Evolutionary conservation across 1,139 yeast genomes (phyloP), one percentile per base, ranked within the genome.

Genomic region (Debaryomyces coudertii): DNA sequence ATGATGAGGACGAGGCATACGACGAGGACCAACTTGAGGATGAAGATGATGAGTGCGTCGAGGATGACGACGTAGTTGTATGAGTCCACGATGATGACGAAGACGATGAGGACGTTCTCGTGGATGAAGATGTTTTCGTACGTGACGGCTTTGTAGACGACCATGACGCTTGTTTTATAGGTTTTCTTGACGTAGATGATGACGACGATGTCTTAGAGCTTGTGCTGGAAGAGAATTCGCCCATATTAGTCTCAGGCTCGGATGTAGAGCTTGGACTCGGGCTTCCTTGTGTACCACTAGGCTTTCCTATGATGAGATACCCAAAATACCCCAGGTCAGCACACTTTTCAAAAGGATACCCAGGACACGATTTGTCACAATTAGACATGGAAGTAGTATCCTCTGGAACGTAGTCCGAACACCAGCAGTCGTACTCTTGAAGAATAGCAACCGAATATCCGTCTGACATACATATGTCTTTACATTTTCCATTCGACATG

Each of bases 401-500:
- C 2, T 58, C 69, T 0, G 89, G 88, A 4, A 77, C 63, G 30
- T 62, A 58, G 56, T 83, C 72, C 8, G 87, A 73, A 58, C 90
- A 85, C 80, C 84, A 85, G 62, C 90, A 85, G 42, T 70, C 50
- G 44, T 65, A 55, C 20, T 68, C 71, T 48, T 76, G 84, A 14
- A 83, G 63, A 40, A 85, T 72, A 4, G 83, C 90, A 46, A 75
- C 80, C 2, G 82, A 74, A 55, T 66, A 79, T n/a, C 80, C 83
- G 11, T 53, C 50, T 5, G 44, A 48, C 2, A 49, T 28, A 58
- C 90, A 85, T 33, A 68, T 61, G 46, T 68, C 69, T 5, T 68
- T 58, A 59, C 90, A 85, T 4, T 61, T 61, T 1, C 90, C 90
- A 53, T 76, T 79, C 30, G 86, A 77, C 75, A 81, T 60, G 60